Percentiles rank a stretch among this genome's conserved stretches.
phyloP scores from a whole-genome alignment of 257 asterid genomes.

The Primulina tabacum region DNA sequence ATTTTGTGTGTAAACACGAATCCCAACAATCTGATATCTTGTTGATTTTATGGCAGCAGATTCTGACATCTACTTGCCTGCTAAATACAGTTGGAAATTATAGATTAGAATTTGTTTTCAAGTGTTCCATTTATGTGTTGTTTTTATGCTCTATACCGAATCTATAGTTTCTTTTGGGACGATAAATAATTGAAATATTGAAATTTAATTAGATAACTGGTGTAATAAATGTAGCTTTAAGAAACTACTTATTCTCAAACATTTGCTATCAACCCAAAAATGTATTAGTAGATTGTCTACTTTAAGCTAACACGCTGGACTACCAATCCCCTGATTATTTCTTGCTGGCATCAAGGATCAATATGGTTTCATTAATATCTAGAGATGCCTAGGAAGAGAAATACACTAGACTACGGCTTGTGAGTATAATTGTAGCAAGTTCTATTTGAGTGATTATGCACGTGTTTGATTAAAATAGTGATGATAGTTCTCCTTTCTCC shows the following conservation, averaged over 20 bases:
- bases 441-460: constrained; percentile 27
- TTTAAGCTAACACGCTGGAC: neutral
- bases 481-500: constrained; percentile 78
- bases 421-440: constrained; percentile 25
- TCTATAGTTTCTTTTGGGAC: neutral
- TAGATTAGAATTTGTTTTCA: too few species aligned
- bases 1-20: too few species aligned
- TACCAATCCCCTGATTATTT: constrained; percentile 20
- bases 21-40: neutral
- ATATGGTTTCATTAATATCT: neutral
- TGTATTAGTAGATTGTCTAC: constrained; percentile 1
- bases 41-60: neutral
- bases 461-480: constrained; percentile 51
- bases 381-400: constrained; percentile 13
- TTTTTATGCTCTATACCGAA: neutral
- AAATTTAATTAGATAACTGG: neutral
- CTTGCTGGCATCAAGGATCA: neutral
- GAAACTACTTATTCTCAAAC: constrained; percentile 1
- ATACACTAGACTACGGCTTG: constrained; percentile 14
- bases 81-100: neutral
- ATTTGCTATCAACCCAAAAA: neutral
- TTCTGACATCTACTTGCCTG: too few species aligned
- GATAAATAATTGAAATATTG: too few species aligned
- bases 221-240: neutral
- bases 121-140: neutral